phyloP scores from a whole-genome alignment of 2,329 filamentous ascomycete genomes.

The Epichloe sp. region DNA sequence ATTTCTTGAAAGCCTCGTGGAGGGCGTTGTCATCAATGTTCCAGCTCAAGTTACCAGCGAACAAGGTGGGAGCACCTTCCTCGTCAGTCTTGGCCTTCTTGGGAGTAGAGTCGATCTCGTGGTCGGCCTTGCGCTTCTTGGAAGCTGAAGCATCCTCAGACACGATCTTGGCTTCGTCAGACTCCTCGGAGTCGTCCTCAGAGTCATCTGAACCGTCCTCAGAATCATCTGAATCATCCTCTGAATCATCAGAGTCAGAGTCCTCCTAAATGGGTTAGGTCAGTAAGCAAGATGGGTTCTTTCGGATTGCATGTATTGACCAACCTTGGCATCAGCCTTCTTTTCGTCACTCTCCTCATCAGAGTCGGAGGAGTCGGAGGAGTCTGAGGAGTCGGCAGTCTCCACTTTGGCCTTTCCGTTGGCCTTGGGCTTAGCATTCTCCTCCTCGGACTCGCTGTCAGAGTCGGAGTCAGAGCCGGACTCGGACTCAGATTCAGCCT shows the following conservation, averaged over 20 bases:
- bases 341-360: constrained; percentile 15
- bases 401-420: constrained; percentile 11
- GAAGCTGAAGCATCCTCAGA: constrained; percentile 25
- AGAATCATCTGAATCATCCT: constrained; percentile 21
- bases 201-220: constrained; percentile 21
- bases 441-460: constrained; percentile 26
- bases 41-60: constrained; percentile 86
- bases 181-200: constrained; percentile 21
- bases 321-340: constrained; percentile 17
- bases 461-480: constrained; percentile 21
- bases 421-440: constrained; percentile 16
- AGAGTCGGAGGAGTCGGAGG: constrained; percentile 14
- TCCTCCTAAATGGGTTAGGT: not conserved
- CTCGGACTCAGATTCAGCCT: constrained; percentile 21
- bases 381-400: constrained; percentile 20
- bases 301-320: constrained; percentile 2
- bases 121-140: constrained; percentile 37
- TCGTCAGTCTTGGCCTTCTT: constrained; percentile 57
- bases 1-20: constrained; percentile 66
- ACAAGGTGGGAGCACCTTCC: constrained; percentile 50
- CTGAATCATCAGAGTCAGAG: constrained; percentile 15
- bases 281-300: not conserved
- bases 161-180: constrained; percentile 20
- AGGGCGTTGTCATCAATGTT: constrained; percentile 76
- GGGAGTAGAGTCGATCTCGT: constrained; percentile 33